Conservation (phyloP, 2,329 filamentous ascomycete genomes). For the Diaporthe australafricana region DNA sequence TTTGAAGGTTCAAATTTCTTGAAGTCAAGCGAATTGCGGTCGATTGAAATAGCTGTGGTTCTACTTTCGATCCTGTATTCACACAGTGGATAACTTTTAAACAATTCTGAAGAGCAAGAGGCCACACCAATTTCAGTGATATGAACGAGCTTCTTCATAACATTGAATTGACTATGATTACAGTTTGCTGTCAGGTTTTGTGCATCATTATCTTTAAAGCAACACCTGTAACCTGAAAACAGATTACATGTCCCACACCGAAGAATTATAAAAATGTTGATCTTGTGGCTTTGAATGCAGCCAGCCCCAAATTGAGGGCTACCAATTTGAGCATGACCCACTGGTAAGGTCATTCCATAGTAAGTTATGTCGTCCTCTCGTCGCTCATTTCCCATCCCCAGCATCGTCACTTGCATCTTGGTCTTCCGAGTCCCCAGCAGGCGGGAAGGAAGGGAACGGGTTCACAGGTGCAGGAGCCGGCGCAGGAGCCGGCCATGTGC, state of each 20-base stretch:
- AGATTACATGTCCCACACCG: neutral
- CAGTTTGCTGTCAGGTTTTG: neutral
- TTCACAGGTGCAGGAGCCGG: neutral
- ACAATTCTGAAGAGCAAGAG: neutral
- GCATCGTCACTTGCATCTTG: neutral
- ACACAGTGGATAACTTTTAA: neutral
- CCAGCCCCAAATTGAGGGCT: too few relatives aligned
- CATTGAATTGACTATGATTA: neutral
- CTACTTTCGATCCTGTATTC: neutral
- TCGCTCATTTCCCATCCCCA: neutral
- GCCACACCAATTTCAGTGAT: neutral
- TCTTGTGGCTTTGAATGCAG: neutral
- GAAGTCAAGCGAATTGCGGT: neutral
- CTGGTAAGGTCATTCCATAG: too few relatives aligned
- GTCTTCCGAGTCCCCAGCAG: neutral
- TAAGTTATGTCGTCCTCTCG: too few relatives aligned
- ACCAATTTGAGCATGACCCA: too few relatives aligned
- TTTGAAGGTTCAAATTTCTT: neutral
- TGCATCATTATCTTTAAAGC: neutral
- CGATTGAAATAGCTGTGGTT: neutral
- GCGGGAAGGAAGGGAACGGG: neutral
- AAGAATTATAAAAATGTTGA: neutral
- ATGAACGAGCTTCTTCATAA: neutral
- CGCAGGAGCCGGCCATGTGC: neutral
- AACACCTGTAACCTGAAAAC: too few relatives aligned